Evolutionary conservation across 2,329 filamentous ascomycete genomes (phyloP), one percentile per base, ranked within the genome.

Genomic region (Paecilomyces fulvus): DNA sequence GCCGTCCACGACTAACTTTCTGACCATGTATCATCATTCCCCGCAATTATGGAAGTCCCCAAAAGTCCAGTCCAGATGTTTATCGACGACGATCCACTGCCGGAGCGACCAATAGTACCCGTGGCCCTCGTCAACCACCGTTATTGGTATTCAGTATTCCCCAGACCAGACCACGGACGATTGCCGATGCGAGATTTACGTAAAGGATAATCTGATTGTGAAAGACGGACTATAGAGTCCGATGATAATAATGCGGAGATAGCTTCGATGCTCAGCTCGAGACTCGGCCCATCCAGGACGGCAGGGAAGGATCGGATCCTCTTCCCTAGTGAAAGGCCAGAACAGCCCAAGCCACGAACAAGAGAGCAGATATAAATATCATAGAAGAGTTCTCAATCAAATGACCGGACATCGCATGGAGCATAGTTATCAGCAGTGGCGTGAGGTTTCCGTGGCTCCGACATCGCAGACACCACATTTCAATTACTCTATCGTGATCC

Each of bases 241-340:
- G 55, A 55, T 8, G 49, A 53, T 58, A 49, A n/a, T n/a, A 52
- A 59, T 46, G 37, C 37, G 25, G 21, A 33, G 33, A 25, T 28
- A 52, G 37, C n/a, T 10, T 43, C n/a, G 37, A 43, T 43, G 6
- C 5, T n/a, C 25, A 7, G 25, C 33, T 43, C n/a, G 17, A n/a
- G 37, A n/a, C 6, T 43, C 33, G 37, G 17, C 37, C 37, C 17
- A 9, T 3, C 25, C 25, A 21, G 37, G 37, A 17, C 14, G 17
- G 37, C 37, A 17, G 37, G 17, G 37, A 43, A 17, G n/a, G 14
- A 43, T n/a, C n/a, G n/a, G 14, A 12, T n/a, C 14, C n/a, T 37
- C 33, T 37, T 14, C 12, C 33, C 21, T 21, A n/a, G 12, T n/a
- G 6, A 20, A 43, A 20, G n/a, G n/a, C 37, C 14, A 10, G 10